phyloP scores from a whole-genome alignment of 2,329 filamentous ascomycete genomes.

The Stemphylium lycopersici region DNA sequence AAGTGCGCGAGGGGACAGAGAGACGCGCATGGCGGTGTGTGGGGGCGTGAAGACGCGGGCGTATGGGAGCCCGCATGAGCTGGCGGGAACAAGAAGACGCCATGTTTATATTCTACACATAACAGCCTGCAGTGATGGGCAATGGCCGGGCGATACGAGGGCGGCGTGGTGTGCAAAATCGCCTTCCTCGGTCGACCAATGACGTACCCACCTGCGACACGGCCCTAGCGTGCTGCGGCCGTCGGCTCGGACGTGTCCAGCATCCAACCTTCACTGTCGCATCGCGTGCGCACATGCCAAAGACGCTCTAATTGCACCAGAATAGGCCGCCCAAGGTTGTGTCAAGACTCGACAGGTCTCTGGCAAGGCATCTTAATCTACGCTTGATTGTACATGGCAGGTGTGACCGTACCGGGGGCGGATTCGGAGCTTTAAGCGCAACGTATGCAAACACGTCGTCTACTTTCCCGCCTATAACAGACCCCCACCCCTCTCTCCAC shows the following conservation, averaged over 20 bases:
- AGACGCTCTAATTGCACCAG: not conserved
- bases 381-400: slow-evolving; percentile 14
- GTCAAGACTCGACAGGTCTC: no score
- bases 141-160: slow-evolving; percentile 10
- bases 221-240: slow-evolving; percentile 22
- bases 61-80: slow-evolving; percentile 30
- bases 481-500: slow-evolving; percentile 4
- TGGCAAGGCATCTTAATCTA: not conserved
- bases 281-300: slow-evolving; percentile 2
- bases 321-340: not conserved
- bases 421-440: slow-evolving; percentile 35
- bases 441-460: slow-evolving; percentile 38
- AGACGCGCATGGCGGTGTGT: slow-evolving; percentile 24
- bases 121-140: not conserved
- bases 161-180: slow-evolving; percentile 25
- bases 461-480: slow-evolving; percentile 4
- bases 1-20: slow-evolving; percentile 35
- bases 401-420: slow-evolving; percentile 7
- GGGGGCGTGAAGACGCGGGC: slow-evolving; percentile 17
- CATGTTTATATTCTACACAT: slow-evolving; percentile 35
- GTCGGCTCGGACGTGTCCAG: slow-evolving; percentile 16
- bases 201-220: slow-evolving; percentile 27
- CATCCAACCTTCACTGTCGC: not conserved
- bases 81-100: slow-evolving; percentile 34
- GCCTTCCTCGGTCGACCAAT: slow-evolving; percentile 28